These are phyloP conservation scores for Geotrichum fermentans DNA, from an alignment of 1,139 yeast species.

Conservation along the genomic window DNA sequence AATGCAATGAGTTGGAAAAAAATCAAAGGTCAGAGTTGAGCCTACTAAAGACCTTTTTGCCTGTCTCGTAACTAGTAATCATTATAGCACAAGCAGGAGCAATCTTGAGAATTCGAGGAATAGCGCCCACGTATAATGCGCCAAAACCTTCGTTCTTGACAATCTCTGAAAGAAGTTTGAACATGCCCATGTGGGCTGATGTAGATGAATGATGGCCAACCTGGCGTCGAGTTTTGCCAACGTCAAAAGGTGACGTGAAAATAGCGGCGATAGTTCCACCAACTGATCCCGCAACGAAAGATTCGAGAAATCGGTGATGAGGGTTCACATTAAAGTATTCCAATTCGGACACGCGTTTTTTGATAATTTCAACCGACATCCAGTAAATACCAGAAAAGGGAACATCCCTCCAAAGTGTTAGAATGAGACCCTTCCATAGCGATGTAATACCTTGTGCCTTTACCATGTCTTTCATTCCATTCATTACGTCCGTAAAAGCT, in stretches of 20 bases:
- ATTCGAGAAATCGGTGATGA: constrained; percentile 58
- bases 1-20: constrained; percentile 6
- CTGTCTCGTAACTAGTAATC: constrained; percentile 92
- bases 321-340: constrained; percentile 30
- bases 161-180: constrained; percentile 58
- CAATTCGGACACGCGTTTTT: constrained; percentile 27
- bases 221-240: constrained; percentile 91
- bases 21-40: constrained; percentile 19
- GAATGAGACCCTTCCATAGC: constrained; percentile 75
- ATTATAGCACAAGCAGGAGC: constrained; percentile 98
- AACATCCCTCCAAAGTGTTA: constrained; percentile 94
- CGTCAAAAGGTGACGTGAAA: constrained; percentile 91
- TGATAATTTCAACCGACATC: constrained; percentile 52
- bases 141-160: constrained; percentile 64
- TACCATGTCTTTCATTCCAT: constrained; percentile 55
- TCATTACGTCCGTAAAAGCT: constrained; percentile 42
- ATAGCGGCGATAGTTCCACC: constrained; percentile 86
- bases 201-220: constrained; percentile 44
- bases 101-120: constrained; percentile 81
- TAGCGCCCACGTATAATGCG: constrained; percentile 78
- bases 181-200: constrained; percentile 47
- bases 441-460: constrained; percentile 55
- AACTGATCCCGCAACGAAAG: constrained; percentile 78
- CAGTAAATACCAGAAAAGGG: constrained; percentile 96
- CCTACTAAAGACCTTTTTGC: constrained; percentile 54